phyloP scores from a whole-genome alignment of 306 rosid genomes.

The Acacia acuminata region DNA sequence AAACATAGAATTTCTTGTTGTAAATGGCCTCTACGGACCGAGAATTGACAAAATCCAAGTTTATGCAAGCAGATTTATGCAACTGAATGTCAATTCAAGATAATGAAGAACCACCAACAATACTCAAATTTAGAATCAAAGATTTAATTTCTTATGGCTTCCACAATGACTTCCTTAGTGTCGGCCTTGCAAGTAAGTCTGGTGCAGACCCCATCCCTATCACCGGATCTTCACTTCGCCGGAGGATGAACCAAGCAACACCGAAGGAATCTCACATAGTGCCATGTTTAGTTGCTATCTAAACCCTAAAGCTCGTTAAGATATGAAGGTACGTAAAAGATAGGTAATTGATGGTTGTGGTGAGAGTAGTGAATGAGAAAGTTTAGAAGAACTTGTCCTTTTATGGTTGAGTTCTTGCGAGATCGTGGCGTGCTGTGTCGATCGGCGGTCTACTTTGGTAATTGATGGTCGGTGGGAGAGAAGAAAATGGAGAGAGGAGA shows the following conservation, averaged over 20 bases:
- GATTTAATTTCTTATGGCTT: conserved; percentile 43
- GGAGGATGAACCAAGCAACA: conserved; percentile 20
- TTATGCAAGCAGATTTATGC: no score
- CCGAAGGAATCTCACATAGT: conserved; percentile 26
- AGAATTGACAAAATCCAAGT: no score
- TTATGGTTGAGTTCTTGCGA: not conserved
- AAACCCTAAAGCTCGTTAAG: not conserved
- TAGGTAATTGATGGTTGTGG: not conserved
- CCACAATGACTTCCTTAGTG: conserved; percentile 41
- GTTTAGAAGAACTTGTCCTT: not conserved
- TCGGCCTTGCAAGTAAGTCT: conserved; percentile 48
- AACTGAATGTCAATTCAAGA: no score
- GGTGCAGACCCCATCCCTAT: conserved; percentile 54
- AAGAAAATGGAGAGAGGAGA: no score
- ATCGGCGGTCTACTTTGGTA: not conserved
- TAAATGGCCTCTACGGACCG: no score
- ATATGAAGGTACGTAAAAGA: not conserved
- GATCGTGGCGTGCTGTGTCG: not conserved
- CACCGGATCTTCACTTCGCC: conserved; percentile 29
- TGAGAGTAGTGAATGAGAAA: not conserved
- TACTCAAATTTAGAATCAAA: no score
- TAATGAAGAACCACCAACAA: no score
- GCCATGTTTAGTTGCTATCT: conserved; percentile 5
- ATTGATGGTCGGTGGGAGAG: no score
- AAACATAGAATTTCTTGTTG: no score